Evolutionary conservation across 2,329 filamentous ascomycete genomes (phyloP), one percentile per base, ranked within the genome.

Genomic region (Canariomyces notabilis): DNA sequence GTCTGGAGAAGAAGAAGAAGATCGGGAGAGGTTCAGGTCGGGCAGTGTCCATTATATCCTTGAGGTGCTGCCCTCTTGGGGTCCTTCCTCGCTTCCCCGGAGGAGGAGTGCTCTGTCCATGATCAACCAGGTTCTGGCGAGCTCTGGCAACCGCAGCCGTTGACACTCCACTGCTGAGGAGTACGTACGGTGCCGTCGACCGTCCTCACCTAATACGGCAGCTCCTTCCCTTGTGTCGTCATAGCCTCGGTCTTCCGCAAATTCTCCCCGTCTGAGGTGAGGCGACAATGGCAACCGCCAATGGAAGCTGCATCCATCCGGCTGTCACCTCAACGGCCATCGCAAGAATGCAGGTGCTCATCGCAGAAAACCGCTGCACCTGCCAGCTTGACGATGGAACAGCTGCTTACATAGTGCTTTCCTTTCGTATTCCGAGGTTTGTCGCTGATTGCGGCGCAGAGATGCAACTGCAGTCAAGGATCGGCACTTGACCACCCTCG

Each of bases 401-500:
- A 12, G 20, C 26, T 33, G 26, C 22, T 21, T 38, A 36, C 36
- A 29, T 29, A 29, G 26, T 29, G 26, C 9, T 9, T 29, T 18
- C 7, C 19, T 12, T 48, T 48, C 41, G 46, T 44, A 44, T 44
- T 44, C 37, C 32, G 35, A 18, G 34, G 37, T n/a, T 15, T 5
- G 22, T 9, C 22, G 4, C n/a, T 18, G 21, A 33, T 5, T 6
- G 32, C 19, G n/a, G 15, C 21, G 32, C 14, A 26, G 19, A 35
- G 9, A 15, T 36, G 40, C 40, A 35, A 23, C 20, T 22, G 16
- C 15, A 15, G 18, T 21, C 35, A 15, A 37, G 42, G 44, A 43
- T 48, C 39, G 45, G 38, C 44, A 42, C 32, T 22, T 32, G 21
- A 15, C 19, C 35, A 37, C 26, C n/a, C 45, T 48, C 39, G 45